Conservation (phyloP, 768 basidiomycete genomes). For the Pleurotus platypus region DNA sequence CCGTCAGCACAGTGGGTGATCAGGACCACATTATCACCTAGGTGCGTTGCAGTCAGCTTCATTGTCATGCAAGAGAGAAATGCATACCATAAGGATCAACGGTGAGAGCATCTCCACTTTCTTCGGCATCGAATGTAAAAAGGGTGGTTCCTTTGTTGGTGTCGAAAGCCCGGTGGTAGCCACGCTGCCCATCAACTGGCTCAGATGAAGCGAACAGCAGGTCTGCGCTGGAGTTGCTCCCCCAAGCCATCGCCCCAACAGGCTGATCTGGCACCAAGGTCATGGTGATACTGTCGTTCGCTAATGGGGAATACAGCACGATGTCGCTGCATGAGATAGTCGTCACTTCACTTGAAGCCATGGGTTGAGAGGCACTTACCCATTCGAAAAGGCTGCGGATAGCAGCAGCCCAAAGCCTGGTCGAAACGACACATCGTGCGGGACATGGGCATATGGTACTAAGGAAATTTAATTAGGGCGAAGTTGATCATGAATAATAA, state of each 20-base stretch:
- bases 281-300: neutral
- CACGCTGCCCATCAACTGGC: constrained; percentile 28
- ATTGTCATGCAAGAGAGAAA: neutral
- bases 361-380: constrained; percentile 19
- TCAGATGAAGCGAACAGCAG: constrained; percentile 58
- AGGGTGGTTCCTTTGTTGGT: constrained; percentile 15
- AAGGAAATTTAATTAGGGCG: neutral
- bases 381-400: constrained; percentile 33
- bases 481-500: too few species aligned
- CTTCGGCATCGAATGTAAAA: constrained; percentile 38
- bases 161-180: constrained; percentile 54
- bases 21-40: constrained; percentile 30
- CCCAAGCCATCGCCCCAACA: constrained; percentile 54
- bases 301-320: constrained; percentile 16
- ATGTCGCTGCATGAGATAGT: constrained; percentile 16
- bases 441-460: constrained; percentile 24
- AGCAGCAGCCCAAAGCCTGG: constrained; percentile 31
- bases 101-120: constrained; percentile 52
- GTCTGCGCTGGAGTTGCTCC: constrained; percentile 30
- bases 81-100: constrained; percentile 41
- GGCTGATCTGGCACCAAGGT: constrained; percentile 15
- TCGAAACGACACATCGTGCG: constrained; percentile 43
- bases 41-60: neutral
- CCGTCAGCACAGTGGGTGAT: constrained; percentile 22
- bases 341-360: too few species aligned